Base-by-base conservation (phyloP, 1,139 yeast species). In the Scheffersomyces lignicola region DNA sequence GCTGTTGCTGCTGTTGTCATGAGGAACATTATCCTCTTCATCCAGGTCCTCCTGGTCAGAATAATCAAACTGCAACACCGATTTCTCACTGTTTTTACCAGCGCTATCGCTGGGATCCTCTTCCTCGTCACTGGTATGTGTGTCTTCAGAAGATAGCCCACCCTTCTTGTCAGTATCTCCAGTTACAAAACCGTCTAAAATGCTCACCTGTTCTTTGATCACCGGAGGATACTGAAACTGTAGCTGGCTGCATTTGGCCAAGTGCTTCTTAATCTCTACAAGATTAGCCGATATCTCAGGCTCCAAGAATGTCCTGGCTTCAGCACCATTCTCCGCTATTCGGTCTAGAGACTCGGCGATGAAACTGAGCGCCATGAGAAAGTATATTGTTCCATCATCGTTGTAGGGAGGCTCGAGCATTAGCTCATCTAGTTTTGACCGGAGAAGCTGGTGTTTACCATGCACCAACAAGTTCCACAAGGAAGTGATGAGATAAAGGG, bases 391-490 rank as follows among this genome's bases (percentile, higher is more conserved):
- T 0, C 80, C 79, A 33, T 74, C 74, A 7, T 51, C 54, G 39
- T 60, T 62, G 45, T 61, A 73, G 0, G 80, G 79, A 1, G 72
- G 73, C 37, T 60, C 65, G 26, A 73, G 54, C 22, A 73, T 43
- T 32, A 73, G 45, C 29, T 68, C 75, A 24, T 66, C 65, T 11
- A 76, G 47, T 12, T 45, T 56, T 9, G 57, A 63, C 29, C 49
- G 52, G 2, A 65, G 51, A 21, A 39, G 48, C 6, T 49, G 38
- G 34, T 52, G 57, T 8, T 62, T 54, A n/a, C 56, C 53, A 11
- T 50, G 47, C 4, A 49, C 48, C 29, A 69, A 41, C 15, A 68
- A 48, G 17, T 52, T 39, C 76, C 76, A 70, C 12, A 69, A 44
- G 5, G 59, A 48, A 5, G 64, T 53, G 2, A 63, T 52, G n/a